A percentile compares a stretch with the other conserved stretches of the same genome.
phyloP scores from a whole-genome alignment of 306 rosid genomes.

The Citrullus colocynthis region DNA sequence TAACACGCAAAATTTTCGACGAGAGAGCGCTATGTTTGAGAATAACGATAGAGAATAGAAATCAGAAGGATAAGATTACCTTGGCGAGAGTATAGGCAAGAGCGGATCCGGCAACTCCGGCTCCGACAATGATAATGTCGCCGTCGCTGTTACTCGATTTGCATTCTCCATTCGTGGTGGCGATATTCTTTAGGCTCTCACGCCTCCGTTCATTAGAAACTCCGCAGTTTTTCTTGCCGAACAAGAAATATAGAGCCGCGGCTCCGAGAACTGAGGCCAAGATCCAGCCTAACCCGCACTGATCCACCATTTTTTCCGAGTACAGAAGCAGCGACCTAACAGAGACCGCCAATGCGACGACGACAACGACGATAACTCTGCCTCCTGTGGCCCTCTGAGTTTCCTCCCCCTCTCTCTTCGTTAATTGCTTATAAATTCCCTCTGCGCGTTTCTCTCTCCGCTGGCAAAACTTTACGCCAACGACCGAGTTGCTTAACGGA shows the following conservation, averaged over 20 bases:
- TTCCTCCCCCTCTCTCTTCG: conserved; percentile 6
- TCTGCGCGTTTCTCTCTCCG: neutral
- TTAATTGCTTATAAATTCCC: neutral
- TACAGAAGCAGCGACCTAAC: conserved; percentile 15
- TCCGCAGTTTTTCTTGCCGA: conserved; percentile 10
- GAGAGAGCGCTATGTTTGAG: neutral
- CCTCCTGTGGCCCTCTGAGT: neutral
- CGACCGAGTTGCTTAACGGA: neutral
- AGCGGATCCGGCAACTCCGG: conserved; percentile 94
- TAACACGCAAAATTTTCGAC: neutral
- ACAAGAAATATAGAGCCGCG: conserved; percentile 21
- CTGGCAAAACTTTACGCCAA: neutral
- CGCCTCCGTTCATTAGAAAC: conserved; percentile 12
- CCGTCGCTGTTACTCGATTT: conserved; percentile 31
- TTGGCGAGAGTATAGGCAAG: conserved; percentile 89
- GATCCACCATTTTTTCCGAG: conserved; percentile 28
- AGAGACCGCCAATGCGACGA: conserved; percentile 13
- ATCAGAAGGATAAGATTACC: conserved; percentile 22
- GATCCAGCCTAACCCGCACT: conserved; percentile 38
- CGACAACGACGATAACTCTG: neutral
- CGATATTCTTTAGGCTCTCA: conserved; percentile 23
- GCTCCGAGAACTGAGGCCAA: conserved; percentile 24
- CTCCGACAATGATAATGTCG: conserved; percentile 83
- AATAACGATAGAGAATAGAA: neutral
- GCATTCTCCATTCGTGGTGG: conserved; percentile 40